Evolutionary conservation across 2,329 filamentous ascomycete species (phyloP).

Genomic region (Aspergillus glaucus): DNA sequence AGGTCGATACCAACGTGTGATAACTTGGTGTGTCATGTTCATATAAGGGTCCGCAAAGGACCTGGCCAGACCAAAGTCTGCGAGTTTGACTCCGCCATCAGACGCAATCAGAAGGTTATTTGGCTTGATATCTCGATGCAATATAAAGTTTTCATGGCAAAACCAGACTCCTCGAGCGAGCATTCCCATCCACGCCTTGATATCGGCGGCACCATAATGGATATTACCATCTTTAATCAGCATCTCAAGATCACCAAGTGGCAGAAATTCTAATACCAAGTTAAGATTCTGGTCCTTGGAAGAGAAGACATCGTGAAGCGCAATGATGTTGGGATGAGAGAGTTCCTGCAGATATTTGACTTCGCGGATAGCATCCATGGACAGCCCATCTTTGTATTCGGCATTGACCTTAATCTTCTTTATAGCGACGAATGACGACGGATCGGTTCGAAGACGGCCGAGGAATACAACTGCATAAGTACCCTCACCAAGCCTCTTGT

Average conservation of each 20-base stretch:
- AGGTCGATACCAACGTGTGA: conserved; percentile 94
- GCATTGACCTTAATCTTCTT: conserved; percentile 50
- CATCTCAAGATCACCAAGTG: conserved; percentile 90
- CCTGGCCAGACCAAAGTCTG: conserved; percentile 93
- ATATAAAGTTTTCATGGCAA: conserved; percentile 87
- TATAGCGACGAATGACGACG: conserved; percentile 67
- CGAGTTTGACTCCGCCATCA: conserved; percentile 88
- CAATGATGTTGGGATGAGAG: conserved; percentile 91
- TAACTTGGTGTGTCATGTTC: conserved; percentile 88
- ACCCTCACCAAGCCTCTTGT: conserved; percentile 88
- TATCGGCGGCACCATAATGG: conserved; percentile 78
- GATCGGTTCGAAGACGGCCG: conserved; percentile 68
- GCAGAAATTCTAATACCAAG: conserved; percentile 87
- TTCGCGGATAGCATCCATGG: conserved; percentile 91
- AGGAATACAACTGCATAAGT: conserved; percentile 96
- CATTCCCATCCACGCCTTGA: conserved; percentile 99
- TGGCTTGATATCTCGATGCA: conserved; percentile 97
- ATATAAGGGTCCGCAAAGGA: conserved; percentile 82
- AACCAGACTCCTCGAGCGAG: conserved; percentile 89
- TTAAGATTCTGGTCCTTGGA: conserved; percentile 96
- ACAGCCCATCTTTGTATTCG: conserved; percentile 78
- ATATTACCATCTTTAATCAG: conserved; percentile 82
- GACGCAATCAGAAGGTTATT: conserved; percentile 95
- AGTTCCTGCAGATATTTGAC: conserved; percentile 94
- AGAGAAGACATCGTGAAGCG: conserved; percentile 84